Base-by-base conservation (phyloP, 129 eudicot genomes). In the Logfia minima region DNA sequence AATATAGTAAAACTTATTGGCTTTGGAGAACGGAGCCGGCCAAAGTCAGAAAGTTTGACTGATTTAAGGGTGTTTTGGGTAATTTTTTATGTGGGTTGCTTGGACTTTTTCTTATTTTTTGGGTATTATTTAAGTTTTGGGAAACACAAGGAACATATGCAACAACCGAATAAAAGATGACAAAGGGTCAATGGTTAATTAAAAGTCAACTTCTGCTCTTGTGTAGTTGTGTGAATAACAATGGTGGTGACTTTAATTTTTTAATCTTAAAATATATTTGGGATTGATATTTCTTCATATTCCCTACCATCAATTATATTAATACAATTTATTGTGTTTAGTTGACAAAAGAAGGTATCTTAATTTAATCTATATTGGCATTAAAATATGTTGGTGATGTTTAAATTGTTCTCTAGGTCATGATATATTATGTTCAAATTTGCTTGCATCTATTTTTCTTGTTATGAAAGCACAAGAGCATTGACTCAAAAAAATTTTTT, bases 11-110 rank as follows among this genome's bases (percentile, higher is more conserved):
- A 29, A 23, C 0, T 65, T 8, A 43, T 74, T 74, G 31, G 77
- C 71, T 5, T 78, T 70, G 84, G 75, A 74, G 74, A 66, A 55
- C 67, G 84, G 51, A 73, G 84, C 84, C 84, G 59, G 18, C 79
- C 52, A 39, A 80, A 55, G 79, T 74, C 75, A 80, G 58, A 74
- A 22, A 41, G 26, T 59, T 77, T 68, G 31, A 69, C 55, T 66
- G 70, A 43, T 21, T 37, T 66, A 35, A 13, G 18, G 70, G 75
- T 55, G 17, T 9, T 52, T 67, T 55, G 41, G 81, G 67, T 52
- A 77, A 55, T 39, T 73, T 32, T 0, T 0, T 53, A 56, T 56
- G 21, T 41, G 35, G 41, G 64, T 56, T 72, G 70, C 70, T 80
- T 60, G 75, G 76, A 72, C 23, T 74, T 35, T 28, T 41, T 8